Evolutionary conservation across 2,329 filamentous ascomycete genomes (phyloP), one percentile per base, ranked within the genome.

Genomic region (Colletotrichum liaoningense): DNA sequence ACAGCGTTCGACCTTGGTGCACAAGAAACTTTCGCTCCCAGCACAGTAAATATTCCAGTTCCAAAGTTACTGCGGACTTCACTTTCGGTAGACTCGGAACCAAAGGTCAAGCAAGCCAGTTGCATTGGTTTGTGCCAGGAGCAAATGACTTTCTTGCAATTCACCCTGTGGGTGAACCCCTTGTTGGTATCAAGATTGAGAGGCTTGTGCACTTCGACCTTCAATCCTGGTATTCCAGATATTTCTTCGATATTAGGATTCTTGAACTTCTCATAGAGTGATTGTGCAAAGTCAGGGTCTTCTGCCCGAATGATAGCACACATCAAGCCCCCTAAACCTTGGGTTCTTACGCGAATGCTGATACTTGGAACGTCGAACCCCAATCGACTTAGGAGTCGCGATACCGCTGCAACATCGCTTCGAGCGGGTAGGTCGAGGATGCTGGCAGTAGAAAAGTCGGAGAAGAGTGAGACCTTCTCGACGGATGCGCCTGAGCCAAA

Each of bases 381-480:
- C 7, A 73, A 63, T 14, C 14, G 75, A 42, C 60, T 65, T 5
- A 84, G 72, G 0, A 82, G 24, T 0, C 26, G 38, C 2, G 38
- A 46, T 2, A 84, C 77, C 1, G 73, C 76, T 1, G 38, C 56
- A 1, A 60, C 63, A 0, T 77, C 76, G 56, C 72, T 79, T 3
- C 62, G 55, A 2, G 1, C 33, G 0, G 80, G 80, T 0, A 84
- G 78, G 7, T 76, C 74, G 26, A 66, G 77, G 56, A 85, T 77
- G 6, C 79, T 81, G 35, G 83, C 77, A 0, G 81, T 79, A 1
- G 83, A 84, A 63, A 81, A 83, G 74, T 85, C 84, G 0, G 82
- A 81, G 2, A 78, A 74, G 7, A 84, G 76, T 4, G 76, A 76
- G 3, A 83, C 69, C 24, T 79, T 80, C 0, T 66, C 38, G 5